Base-by-base conservation (phyloP, 2,329 filamentous ascomycete species). In the Metarhizium humberi region DNA sequence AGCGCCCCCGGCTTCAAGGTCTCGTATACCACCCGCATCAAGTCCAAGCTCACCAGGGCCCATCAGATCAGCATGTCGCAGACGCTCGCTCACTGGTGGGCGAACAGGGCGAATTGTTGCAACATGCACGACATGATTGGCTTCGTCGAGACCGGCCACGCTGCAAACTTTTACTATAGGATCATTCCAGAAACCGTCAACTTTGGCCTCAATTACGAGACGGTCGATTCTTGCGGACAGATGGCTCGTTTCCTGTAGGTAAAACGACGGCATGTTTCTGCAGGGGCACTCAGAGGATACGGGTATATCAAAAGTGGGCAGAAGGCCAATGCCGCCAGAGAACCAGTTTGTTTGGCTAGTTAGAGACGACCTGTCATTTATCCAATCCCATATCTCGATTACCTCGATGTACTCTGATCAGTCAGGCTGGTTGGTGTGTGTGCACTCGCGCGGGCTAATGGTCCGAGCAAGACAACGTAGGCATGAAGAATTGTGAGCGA, bases 121-220 rank as follows among this genome's bases (percentile, higher is more conserved):
- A 38, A 40, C 20, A 52, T 52, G 50, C 40, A 38, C 43, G 50
- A 52, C 50, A 43, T 42, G 20, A 52, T 52, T 52, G 50, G 50
- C 7, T 52, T 52, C 43, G 50, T 42, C 30, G 36, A 52, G 43
- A 29, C 36, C 11, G 50, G 36, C 38, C 25, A 52, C 18, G 11
- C 25, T 2, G 50, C 50, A n/a, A 52, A 52, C 14, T 52, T 52
- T n/a, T 52, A 52, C 18, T 52, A 52, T 16, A 38, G 50, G 8
- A 52, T 45, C 25, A 52, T 52, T 30, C 50, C 50, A 3, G 50
- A 52, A 25, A 43, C 14, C 50, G 36, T 38, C 13, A 29, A 30
- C 6, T 52, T 52, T 43, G 50, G 36, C 38, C 50, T 52, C 30
- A 52, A 52, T 20, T 52, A 52, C 29, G 36, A 52, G 50, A 30